Evolutionary conservation across 805 yeast species (phyloP).

Genomic region (Jamesozyma piceae): DNA sequence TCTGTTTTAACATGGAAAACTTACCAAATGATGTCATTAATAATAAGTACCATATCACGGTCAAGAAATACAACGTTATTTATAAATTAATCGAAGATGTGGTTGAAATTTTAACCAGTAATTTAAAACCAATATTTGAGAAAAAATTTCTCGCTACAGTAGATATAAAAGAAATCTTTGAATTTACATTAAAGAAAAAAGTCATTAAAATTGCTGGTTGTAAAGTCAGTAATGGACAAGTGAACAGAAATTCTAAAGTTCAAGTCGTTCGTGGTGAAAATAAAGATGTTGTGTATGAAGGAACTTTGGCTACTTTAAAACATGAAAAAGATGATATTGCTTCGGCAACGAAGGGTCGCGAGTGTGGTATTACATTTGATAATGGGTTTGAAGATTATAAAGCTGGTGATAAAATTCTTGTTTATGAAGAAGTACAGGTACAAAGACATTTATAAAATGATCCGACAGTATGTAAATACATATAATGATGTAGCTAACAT

Average conservation of each 20-base stretch:
- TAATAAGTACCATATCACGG: slow-evolving; percentile 47
- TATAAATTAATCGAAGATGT: slow-evolving; percentile 84
- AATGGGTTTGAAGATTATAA: slow-evolving; percentile 53
- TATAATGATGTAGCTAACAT: neutral
- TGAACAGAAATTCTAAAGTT: slow-evolving; percentile 50
- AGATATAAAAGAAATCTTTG: slow-evolving; percentile 61
- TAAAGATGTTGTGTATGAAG: slow-evolving; percentile 39
- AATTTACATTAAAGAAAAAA: slow-evolving; percentile 53
- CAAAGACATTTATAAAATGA: slow-evolving; percentile 39
- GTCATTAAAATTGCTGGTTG: slow-evolving; percentile 76
- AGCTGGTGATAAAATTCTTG: slow-evolving; percentile 68
- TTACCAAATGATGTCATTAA: slow-evolving; percentile 52
- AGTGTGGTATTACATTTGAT: slow-evolving; percentile 77
- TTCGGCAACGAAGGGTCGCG: slow-evolving; percentile 76
- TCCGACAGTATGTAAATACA: neutral
- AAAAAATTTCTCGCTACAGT: slow-evolving; percentile 58
- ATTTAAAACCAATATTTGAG: slow-evolving; percentile 58
- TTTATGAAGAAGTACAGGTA: slow-evolving; percentile 54
- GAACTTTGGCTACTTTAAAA: slow-evolving; percentile 63
- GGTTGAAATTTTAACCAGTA: slow-evolving; percentile 48
- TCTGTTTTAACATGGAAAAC: slow-evolving; percentile 64
- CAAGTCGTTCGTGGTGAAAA: slow-evolving; percentile 45
- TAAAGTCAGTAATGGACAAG: slow-evolving; percentile 58
- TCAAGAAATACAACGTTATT: slow-evolving; percentile 67
- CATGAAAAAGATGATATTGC: slow-evolving; percentile 70